A percentile compares a stretch with the other conserved stretches of the same genome.
phyloP scores from a whole-genome alignment of 805 yeast species.

The Zygosaccharomyces bisporus region DNA sequence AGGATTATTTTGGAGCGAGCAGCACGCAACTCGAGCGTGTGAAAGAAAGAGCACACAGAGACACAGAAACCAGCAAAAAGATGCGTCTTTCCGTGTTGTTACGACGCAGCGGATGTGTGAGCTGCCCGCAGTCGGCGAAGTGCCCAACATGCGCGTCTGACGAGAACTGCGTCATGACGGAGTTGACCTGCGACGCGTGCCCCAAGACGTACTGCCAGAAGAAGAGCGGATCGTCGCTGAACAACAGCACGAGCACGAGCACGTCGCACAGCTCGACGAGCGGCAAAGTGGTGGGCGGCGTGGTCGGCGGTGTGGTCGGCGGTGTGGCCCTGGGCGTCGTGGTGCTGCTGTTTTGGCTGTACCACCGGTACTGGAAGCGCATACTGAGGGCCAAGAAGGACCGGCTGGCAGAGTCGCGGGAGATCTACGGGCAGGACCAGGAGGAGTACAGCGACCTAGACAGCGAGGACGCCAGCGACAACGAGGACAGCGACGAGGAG shows the following conservation, averaged over 20 bases:
- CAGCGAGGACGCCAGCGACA: conserved; percentile 15
- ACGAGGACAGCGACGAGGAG: conserved; percentile 14
- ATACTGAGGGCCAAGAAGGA: conserved; percentile 32
- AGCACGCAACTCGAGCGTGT: too few species aligned
- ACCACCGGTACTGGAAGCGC: conserved; percentile 44
- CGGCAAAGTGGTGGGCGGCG: conserved; percentile 67
- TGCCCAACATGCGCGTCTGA: conserved; percentile 55
- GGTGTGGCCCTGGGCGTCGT: conserved; percentile 39
- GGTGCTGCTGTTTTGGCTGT: conserved; percentile 38
- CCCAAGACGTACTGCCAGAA: conserved; percentile 51
- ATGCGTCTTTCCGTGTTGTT: conserved; percentile 4
- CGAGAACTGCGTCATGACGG: conserved; percentile 52
- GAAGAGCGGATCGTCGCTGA: conserved; percentile 18
- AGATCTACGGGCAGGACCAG: conserved; percentile 26
- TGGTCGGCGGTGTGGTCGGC: conserved; percentile 57
- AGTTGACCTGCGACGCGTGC: conserved; percentile 56
- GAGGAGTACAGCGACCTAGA: conserved; percentile 25
- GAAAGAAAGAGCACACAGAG: too few species aligned
- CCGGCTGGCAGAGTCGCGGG: conserved; percentile 24
- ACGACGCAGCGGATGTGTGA: conserved; percentile 37
- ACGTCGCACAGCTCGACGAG: conserved; percentile 23
- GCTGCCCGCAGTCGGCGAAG: conserved; percentile 38
- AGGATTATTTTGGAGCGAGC: too few species aligned
- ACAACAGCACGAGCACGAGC: conserved; percentile 13
- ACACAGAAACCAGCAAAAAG: not conserved